phyloP scores from a whole-genome alignment of 2,329 filamentous ascomycete species.

The Fusarium phyllophilum region DNA sequence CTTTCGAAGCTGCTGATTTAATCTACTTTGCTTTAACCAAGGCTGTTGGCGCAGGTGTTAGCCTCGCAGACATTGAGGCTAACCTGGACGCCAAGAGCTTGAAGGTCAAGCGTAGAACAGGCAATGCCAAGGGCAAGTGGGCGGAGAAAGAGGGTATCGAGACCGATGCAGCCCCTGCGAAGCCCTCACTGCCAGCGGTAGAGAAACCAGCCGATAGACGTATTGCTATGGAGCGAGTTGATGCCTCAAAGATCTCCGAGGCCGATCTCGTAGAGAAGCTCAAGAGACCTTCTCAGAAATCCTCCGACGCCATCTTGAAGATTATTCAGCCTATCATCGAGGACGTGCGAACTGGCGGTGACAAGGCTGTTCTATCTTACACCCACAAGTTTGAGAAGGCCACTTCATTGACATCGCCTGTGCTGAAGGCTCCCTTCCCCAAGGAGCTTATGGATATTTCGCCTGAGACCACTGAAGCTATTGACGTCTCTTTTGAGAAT shows the following conservation, averaged over 20 bases:
- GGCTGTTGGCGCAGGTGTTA: constrained; percentile 85
- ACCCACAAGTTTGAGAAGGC: constrained; percentile 99
- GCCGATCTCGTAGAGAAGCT: constrained; percentile 78
- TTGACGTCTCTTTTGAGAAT: constrained; percentile 93
- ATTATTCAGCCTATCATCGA: constrained; percentile 94
- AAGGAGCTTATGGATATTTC: constrained; percentile 85
- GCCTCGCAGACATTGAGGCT: constrained; percentile 86
- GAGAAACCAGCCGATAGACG: constrained; percentile 57
- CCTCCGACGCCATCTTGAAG: constrained; percentile 90
- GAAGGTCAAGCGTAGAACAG: constrained; percentile 92
- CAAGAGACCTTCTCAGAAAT: constrained; percentile 91
- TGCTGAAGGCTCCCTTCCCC: constrained; percentile 90
- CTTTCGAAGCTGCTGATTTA: constrained; percentile 93
- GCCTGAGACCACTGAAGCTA: constrained; percentile 87
- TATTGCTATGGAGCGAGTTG: constrained; percentile 85
- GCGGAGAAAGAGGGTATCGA: constrained; percentile 81
- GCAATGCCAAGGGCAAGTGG: constrained; percentile 95
- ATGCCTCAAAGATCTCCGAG: constrained; percentile 71
- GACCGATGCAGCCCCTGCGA: constrained; percentile 50
- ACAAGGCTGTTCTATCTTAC: constrained; percentile 88
- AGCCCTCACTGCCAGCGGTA: constrained; percentile 44
- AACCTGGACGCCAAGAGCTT: constrained; percentile 94
- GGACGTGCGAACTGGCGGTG: constrained; percentile 83
- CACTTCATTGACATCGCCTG: constrained; percentile 86
- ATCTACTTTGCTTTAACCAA: constrained; percentile 96